Conservation (phyloP, 495 filamentous ascomycete genomes). For the Lentithecium fluviatile region DNA sequence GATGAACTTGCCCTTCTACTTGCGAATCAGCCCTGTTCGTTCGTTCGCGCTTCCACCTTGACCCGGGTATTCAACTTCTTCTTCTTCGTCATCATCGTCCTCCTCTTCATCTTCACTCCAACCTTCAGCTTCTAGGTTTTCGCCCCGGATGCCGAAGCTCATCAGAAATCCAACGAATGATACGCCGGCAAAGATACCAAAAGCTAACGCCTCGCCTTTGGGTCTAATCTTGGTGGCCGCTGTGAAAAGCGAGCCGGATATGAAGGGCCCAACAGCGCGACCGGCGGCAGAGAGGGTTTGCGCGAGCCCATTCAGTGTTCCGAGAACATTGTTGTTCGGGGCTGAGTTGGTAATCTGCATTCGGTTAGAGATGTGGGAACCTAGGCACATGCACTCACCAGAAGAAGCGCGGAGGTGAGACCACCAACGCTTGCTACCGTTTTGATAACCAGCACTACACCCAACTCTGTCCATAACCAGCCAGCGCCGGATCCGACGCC, state of each 20-base stretch:
- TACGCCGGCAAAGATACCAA: constrained; percentile 78
- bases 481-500: constrained; percentile 54
- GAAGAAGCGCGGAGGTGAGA: constrained; percentile 79
- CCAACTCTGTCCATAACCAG: constrained; percentile 73
- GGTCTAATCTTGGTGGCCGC: constrained; percentile 63
- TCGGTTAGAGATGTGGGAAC: constrained; percentile 22
- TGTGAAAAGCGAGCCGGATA: constrained; percentile 81
- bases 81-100: constrained; percentile 49
- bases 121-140: constrained; percentile 60
- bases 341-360: constrained; percentile 86
- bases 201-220: constrained; percentile 82
- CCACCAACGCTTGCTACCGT: constrained; percentile 85
- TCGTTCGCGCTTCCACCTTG: constrained; percentile 7
- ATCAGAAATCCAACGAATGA: constrained; percentile 73
- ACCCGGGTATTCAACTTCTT: neutral
- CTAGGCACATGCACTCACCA: constrained; percentile 55
- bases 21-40: constrained; percentile 18
- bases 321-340: constrained; percentile 79
- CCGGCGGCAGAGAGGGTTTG: constrained; percentile 92
- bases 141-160: constrained; percentile 67
- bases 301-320: constrained; percentile 88
- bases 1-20: neutral
- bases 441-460: constrained; percentile 77
- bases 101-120: constrained; percentile 59
- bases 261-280: constrained; percentile 81